These are phyloP conservation scores for Fragaria ananassa DNA, from an alignment of 306 rosid genomes.

Conservation along the genomic window DNA sequence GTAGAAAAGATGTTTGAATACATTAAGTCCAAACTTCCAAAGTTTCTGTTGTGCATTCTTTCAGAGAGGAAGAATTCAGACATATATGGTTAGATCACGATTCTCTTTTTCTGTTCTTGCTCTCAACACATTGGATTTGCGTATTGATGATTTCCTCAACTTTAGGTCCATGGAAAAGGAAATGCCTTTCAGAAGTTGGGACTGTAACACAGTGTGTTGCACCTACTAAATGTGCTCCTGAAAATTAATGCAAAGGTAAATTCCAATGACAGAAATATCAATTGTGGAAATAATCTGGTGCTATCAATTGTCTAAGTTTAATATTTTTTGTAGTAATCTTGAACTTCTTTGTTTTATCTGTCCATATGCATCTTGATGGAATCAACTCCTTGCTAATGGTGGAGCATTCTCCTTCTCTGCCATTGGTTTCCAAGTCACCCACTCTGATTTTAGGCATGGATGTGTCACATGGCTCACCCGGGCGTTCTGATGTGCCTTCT, in stretches of 20 bases:
- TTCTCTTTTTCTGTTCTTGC: neutral
- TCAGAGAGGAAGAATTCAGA: conserved; percentile 45
- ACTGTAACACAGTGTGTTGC: conserved; percentile 28
- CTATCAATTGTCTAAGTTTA: too few species aligned
- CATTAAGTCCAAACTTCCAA: conserved; percentile 13
- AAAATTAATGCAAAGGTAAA: conserved; percentile 41
- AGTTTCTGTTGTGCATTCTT: conserved; percentile 46
- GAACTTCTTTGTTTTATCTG: neutral
- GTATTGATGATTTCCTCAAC: neutral
- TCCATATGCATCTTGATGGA: neutral
- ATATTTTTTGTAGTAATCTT: neutral
- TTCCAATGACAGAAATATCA: neutral
- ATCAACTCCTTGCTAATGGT: conserved; percentile 5
- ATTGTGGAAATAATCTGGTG: too few species aligned
- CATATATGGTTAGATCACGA: conserved; percentile 29
- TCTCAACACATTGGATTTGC: too few species aligned
- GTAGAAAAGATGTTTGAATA: conserved; percentile 26
- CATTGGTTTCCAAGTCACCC: conserved; percentile 28
- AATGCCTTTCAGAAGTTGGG: conserved; percentile 29
- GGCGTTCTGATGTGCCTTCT: conserved; percentile 38
- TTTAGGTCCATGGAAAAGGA: conserved; percentile 45
- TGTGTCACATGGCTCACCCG: conserved; percentile 34
- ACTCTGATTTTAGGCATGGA: conserved; percentile 41
- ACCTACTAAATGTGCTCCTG: conserved; percentile 29
- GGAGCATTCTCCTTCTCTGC: conserved; percentile 27